Base-by-base conservation (phyloP, 352 stramenopile genomes). In the Aphanomyces stellatus region DNA sequence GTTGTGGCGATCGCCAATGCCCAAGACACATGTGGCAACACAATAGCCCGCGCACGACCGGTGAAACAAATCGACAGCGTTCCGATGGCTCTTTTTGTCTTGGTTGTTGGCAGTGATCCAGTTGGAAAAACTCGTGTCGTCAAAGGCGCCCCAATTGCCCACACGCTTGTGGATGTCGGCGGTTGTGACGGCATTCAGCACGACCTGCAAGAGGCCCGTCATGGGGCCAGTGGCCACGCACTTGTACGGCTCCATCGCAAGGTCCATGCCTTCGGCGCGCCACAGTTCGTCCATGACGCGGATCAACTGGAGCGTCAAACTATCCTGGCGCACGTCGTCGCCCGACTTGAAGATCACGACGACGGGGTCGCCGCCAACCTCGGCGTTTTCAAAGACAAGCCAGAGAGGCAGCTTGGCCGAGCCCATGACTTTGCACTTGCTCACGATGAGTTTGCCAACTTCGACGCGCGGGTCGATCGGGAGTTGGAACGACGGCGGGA, bases 301-400 rank as follows among this genome's bases (percentile, higher is more conserved):
- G 31, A 98, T 88, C 46, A 98, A 55, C 74, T 97, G 89, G 48
- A 97, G 76, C 25, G 91, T 97, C 62, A 98, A 71, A 62, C 96
- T 95, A 74, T 98, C 93, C 72, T 98, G 93, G n/a, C 93, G 88
- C 27, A 98, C 80, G 65, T 98, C 93, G 60, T 98, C 93, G 31
- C 93, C 93, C n/a, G 82, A 79, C 82, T 98, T 98, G 73, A 97
- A 97, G 68, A 98, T 96, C 6, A 97, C 81, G 0, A 80, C 86
- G n/a, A 94, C 78, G 4, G 83, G 78, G 51, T 92, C 83, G 4
- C 85, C 85, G 24, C 85, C 83, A 19, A 46, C 55, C 37, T 64
- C 55, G 25, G 55, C 55, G 40, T 64, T 64, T 15, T 64, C 55
- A 51, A 64, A 64, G 0, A 64, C 55, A 46, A 64, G 55, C 34